Percentiles rank a stretch among this genome's conserved stretches.
phyloP scores from a whole-genome alignment of 1,284 basidiomycete genomes.

The Ceratobasidium sp. region DNA sequence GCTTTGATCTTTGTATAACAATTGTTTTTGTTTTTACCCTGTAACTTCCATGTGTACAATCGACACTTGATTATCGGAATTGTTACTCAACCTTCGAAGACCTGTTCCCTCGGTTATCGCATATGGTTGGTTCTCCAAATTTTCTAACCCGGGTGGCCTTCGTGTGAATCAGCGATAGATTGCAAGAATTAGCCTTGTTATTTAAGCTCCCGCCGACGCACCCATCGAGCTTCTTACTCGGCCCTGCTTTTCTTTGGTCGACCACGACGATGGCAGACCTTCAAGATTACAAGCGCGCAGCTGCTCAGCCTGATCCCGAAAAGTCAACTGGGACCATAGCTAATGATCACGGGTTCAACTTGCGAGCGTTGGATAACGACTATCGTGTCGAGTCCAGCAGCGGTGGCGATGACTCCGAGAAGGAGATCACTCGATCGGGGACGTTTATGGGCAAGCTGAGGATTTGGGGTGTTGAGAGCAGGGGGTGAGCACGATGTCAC shows the following conservation, averaged over 20 bases:
- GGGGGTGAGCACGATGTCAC: constrained; percentile 13
- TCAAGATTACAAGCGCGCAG: constrained; percentile 1
- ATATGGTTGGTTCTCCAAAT: not conserved
- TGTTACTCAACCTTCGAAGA: not conserved
- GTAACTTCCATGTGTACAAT: constrained; percentile 23
- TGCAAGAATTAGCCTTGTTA: not conserved
- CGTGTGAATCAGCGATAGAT: not conserved
- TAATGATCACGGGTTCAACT: constrained; percentile 27
- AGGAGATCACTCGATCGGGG: not conserved
- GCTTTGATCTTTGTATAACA: constrained; percentile 5
- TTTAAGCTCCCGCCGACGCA: not conserved
- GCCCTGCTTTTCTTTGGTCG: not conserved
- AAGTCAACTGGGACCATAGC: constrained; percentile 5
- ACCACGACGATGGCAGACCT: constrained; percentile 30
- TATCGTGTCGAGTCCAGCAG: not conserved
- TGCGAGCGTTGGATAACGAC: constrained; percentile 24
- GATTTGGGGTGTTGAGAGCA: constrained; percentile 38
- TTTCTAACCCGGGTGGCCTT: not conserved
- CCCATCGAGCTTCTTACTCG: not conserved
- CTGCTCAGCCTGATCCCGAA: constrained; percentile 3
- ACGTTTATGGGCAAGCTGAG: not conserved
- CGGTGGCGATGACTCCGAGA: not conserved
- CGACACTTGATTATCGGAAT: not conserved
- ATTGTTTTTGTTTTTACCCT: not conserved
- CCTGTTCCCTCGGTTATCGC: not conserved